Conservation (phyloP, 257 asterid species). For the Primulina eburnea region DNA sequence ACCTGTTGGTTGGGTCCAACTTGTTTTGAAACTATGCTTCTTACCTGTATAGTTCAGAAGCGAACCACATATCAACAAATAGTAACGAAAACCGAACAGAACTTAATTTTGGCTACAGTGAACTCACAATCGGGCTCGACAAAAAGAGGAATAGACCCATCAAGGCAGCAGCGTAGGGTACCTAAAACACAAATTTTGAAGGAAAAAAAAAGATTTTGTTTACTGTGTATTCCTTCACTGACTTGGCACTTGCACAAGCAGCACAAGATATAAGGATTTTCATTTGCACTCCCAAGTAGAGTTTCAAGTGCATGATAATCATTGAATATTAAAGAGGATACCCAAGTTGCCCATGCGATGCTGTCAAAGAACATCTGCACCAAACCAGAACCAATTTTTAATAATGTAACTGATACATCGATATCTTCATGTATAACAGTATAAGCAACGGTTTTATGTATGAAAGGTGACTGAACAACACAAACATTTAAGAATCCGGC, state of each 20-base stretch:
- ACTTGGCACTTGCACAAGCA: neutral
- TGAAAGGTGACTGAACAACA: constrained; percentile 5
- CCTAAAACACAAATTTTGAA: constrained; percentile 41
- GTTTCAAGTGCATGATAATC: constrained; percentile 3
- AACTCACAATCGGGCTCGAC: constrained; percentile 43
- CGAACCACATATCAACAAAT: constrained; percentile 36
- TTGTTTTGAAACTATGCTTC: constrained; percentile 82
- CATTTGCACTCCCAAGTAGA: neutral
- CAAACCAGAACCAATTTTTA: constrained; percentile 24
- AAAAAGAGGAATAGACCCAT: constrained; percentile 38
- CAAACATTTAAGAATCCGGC: constrained; percentile 48
- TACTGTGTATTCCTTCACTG: neutral
- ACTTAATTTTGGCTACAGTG: neutral
- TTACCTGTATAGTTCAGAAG: constrained; percentile 41
- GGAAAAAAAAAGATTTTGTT: constrained; percentile 4
- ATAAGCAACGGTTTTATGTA: no score
- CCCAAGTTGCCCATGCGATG: constrained; percentile 89
- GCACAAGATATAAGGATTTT: neutral
- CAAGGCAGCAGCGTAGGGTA: constrained; percentile 67
- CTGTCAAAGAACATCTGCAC: constrained; percentile 83
- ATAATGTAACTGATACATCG: neutral
- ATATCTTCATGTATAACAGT: constrained; percentile 24
- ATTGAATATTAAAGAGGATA: constrained; percentile 25
- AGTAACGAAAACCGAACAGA: constrained; percentile 21
- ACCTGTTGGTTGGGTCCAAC: constrained; percentile 80